Evolutionary conservation across 2,329 filamentous ascomycete genomes (phyloP), one percentile per base, ranked within the genome.

Genomic region (Chalara sp.): DNA sequence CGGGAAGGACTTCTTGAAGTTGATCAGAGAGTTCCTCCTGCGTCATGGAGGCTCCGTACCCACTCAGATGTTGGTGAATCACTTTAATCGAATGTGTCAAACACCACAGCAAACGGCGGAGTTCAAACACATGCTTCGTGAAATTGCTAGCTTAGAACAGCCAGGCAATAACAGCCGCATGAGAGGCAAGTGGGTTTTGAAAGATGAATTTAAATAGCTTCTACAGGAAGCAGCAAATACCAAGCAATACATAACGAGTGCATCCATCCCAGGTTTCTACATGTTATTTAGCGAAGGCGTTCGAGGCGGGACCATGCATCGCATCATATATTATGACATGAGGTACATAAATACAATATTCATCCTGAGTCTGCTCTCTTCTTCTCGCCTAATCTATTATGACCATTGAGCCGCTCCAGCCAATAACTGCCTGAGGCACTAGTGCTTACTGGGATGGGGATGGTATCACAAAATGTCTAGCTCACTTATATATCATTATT

Each of bases 61-160:
- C 5, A 91, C 87, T 41, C 89, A 95, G 70, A 84, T 89, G 75
- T 70, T 96, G 43, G 86, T 96, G 29, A 87, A 95, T 62, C 89
- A 96, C 63, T 97, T 96, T 68, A 89, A 91, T 67, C 80, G 81
- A 11, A 87, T 83, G 61, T 95, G 89, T 64, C 79, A 78, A 28
- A 87, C 81, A 42, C 69, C 76, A 30, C 78, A 81, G 54, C 79
- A 87, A 54, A 85, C 84, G 47, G 79, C 81, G 13, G 86, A 90
- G 65, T 97, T 97, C 66, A 92, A 90, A 69, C 76, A 80, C 60
- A 89, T 89, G 59, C 70, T 97, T 49, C 83, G 87, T 59, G 76
- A 76, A 54, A 86, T 96, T 61, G 92, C 92, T 1, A 79, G 73
- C 49, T 68, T 95, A 65, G 76, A 80, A 65, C 67, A 68, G 7